Conservation (phyloP, 2,329 filamentous ascomycete species). For the Talaromyces funiculosus region DNA sequence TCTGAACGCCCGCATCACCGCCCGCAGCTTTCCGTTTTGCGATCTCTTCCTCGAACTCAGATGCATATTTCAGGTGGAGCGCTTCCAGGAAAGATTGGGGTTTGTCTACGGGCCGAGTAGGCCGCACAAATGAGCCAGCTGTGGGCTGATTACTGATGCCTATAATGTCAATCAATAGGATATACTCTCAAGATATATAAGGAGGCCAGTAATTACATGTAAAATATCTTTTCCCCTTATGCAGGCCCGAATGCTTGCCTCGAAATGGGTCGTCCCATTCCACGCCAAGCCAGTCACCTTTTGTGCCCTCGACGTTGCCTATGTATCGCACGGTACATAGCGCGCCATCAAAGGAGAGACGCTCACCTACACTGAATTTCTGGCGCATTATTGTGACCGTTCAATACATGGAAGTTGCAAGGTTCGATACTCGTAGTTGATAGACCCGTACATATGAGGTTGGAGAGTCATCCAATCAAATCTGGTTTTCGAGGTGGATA, state of each 20-base stretch:
- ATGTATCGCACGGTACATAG: constrained; percentile 81
- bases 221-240: constrained; percentile 76
- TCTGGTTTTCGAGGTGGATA: neutral
- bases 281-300: constrained; percentile 81
- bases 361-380: constrained; percentile 57
- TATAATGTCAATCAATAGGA: constrained; percentile 25
- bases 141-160: constrained; percentile 59
- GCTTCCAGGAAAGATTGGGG: constrained; percentile 72
- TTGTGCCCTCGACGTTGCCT: constrained; percentile 69
- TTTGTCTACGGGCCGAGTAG: constrained; percentile 62
- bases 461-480: constrained; percentile 11
- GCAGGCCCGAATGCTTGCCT: constrained; percentile 85
- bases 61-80: constrained; percentile 76
- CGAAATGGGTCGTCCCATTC: constrained; percentile 88
- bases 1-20: constrained; percentile 13
- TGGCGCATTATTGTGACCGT: constrained; percentile 23
- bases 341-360: constrained; percentile 70
- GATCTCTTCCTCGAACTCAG: constrained; percentile 43
- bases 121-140: constrained; percentile 81
- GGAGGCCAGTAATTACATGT: constrained; percentile 55
- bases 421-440: neutral
- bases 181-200: neutral
- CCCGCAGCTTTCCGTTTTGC: constrained; percentile 6
- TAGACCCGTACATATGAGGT: neutral
- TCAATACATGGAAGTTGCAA: neutral